A percentile compares a stretch with the other conserved stretches of the same genome.
Conservation (phyloP, 331 rosid genomes). For the Telfairia occidentalis region DNA sequence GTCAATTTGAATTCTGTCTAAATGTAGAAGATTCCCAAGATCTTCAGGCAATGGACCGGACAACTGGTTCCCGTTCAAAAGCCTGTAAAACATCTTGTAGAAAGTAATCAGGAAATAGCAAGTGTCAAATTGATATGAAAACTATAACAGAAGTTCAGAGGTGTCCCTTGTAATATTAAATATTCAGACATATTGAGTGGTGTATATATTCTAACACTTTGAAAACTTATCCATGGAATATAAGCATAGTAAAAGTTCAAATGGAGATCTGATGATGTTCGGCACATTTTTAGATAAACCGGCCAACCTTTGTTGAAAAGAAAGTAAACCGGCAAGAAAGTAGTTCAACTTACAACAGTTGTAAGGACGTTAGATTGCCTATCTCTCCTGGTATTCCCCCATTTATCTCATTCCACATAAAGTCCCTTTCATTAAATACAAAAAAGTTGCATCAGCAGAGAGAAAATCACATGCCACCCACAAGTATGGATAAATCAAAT, state of each 20-base stretch:
- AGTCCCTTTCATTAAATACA: constrained; percentile 44
- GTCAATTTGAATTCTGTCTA: constrained; percentile 61
- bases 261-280: background rate
- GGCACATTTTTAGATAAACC: background rate
- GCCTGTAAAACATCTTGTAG: constrained; percentile 34
- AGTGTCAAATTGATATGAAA: background rate
- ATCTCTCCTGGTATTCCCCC: constrained; percentile 83
- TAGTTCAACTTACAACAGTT: constrained; percentile 60
- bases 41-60: constrained; percentile 63
- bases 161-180: background rate
- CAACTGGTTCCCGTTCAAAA: constrained; percentile 62
- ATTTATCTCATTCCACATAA: constrained; percentile 79
- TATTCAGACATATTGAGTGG: background rate
- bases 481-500: constrained; percentile 11
- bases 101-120: background rate
- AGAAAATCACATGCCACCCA: constrained; percentile 10
- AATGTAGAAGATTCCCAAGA: constrained; percentile 61
- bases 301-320: background rate
- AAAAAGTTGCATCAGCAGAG: constrained; percentile 21
- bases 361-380: constrained; percentile 53
- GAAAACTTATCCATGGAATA: background rate
- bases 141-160: background rate
- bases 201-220: background rate
- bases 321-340: background rate
- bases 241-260: background rate